phyloP scores from a whole-genome alignment of 225 moss, liverwort and hornwort species.

The Ulota crispa region DNA sequence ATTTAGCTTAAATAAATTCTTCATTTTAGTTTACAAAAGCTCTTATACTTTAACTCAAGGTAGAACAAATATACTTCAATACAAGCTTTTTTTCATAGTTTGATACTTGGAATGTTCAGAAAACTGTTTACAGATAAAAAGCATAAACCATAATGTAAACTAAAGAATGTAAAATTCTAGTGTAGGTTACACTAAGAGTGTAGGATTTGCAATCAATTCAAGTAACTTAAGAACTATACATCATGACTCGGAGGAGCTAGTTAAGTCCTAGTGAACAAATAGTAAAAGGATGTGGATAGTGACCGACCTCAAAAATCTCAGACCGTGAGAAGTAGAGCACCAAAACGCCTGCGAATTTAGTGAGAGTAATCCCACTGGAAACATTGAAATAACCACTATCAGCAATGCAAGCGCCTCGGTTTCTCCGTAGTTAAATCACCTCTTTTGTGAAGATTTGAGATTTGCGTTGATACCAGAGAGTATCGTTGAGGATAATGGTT shows the following conservation, averaged over 20 bases:
- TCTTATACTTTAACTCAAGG: not conserved
- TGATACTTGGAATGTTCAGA: not conserved
- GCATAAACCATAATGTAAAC: not conserved
- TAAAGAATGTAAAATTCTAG: not conserved
- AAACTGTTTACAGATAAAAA: not conserved
- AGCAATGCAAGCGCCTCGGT: constrained; percentile 7
- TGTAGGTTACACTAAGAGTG: not conserved
- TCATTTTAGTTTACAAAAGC: not conserved
- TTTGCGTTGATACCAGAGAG: not conserved
- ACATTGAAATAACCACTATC: constrained; percentile 2
- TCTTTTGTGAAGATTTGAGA: not conserved
- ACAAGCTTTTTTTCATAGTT: not conserved
- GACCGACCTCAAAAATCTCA: constrained; percentile 91
- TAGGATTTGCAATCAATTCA: not conserved
- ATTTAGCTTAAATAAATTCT: not conserved
- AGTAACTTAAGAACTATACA: not conserved
- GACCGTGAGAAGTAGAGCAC: constrained; percentile 93
- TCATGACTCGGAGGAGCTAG: not conserved
- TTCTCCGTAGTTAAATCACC: not conserved
- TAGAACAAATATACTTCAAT: no score
- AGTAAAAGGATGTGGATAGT: not conserved
- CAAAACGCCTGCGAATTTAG: constrained; percentile 90
- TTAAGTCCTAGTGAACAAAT: not conserved
- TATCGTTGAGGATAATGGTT: not conserved
- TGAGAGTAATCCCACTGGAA: constrained; percentile 90